Evolutionary conservation across 106 monocot genomes (phyloP).

Genomic region (Acanthochlamys bracteata): DNA sequence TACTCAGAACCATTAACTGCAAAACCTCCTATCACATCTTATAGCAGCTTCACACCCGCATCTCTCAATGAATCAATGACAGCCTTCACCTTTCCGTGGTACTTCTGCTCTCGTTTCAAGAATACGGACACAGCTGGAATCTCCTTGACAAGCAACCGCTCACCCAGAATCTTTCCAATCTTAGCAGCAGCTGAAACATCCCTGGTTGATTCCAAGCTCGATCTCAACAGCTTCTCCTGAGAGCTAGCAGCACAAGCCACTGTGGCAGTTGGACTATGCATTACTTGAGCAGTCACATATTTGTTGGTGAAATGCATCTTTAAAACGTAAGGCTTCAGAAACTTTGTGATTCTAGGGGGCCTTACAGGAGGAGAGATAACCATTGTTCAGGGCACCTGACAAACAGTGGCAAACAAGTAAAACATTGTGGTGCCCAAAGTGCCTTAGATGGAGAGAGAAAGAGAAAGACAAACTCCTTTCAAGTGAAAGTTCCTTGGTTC

Average conservation of each 20-base stretch:
- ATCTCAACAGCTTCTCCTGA: slow-evolving; percentile 72
- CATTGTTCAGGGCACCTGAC: slow-evolving; percentile 17
- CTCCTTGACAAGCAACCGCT: slow-evolving; percentile 57
- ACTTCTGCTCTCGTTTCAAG: slow-evolving; percentile 71
- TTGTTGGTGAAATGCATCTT: slow-evolving; percentile 88
- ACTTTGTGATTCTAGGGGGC: slow-evolving; percentile 41
- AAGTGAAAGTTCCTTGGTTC: too few relatives aligned
- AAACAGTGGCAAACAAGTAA: background rate
- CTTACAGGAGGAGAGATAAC: slow-evolving; percentile 58
- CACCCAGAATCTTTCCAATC: slow-evolving; percentile 74
- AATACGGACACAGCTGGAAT: slow-evolving; percentile 68
- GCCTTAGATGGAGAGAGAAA: too few relatives aligned
- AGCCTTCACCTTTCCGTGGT: slow-evolving; percentile 89
- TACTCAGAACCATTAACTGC: too few relatives aligned
- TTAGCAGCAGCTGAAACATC: slow-evolving; percentile 79
- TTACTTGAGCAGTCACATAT: slow-evolving; percentile 62
- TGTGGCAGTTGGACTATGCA: slow-evolving; percentile 75
- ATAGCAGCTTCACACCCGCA: slow-evolving; percentile 70
- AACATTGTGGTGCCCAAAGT: too few relatives aligned
- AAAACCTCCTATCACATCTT: slow-evolving; percentile 1
- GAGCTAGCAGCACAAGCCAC: slow-evolving; percentile 79
- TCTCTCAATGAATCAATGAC: slow-evolving; percentile 70
- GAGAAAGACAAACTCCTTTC: too few relatives aligned
- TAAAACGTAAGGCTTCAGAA: slow-evolving; percentile 68
- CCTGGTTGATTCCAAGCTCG: slow-evolving; percentile 58